Base-by-base conservation (phyloP, 306 rosid species). In the Cajanus cajan region DNA sequence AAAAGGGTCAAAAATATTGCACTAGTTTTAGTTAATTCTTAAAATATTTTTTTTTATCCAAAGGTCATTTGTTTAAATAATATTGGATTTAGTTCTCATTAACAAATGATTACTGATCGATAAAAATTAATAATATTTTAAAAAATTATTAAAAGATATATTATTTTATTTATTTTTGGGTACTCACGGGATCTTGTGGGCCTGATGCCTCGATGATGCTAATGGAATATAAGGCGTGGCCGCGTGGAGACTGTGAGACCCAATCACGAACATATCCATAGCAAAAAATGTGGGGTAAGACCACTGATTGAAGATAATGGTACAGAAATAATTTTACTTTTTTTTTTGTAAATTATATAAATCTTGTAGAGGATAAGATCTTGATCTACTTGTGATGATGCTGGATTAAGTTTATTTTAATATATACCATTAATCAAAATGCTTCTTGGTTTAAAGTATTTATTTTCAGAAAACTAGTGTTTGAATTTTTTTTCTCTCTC, bases 181-280 rank as follows among this genome's bases (percentile, higher is more conserved):
- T 50, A 50, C 2, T 50, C 33, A 19, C 25, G 51, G 34, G 18
- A 66, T 66, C 14, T 19, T 72, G 80, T 77, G 80, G 72, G 39
- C 39, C 62, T 51, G 25, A 2, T 22, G 24, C n/a, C 4, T 21
- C 0, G 40, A 2, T 36, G 25, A 2, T 36, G 25, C 58, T 14
- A 33, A 51, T 63, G 47, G 69, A 63, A 34, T 54, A 2, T 19
- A 54, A 28, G 6, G 61, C 31, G 61, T 52, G 31, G 61, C 31
- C 15, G 33, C 31, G 31, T 18, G 61, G 61, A 54, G 61, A 51
- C 12, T 16, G 9, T 48, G 33, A 55, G 62, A 58, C 34, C 62
- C 39, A 58, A 25, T 24, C 18, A 58, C 16, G 8, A 58, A 58
- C 4, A 13, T 25, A 25, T 25, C 65, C 39, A 24, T 58, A 12